Base-by-base conservation (phyloP, 2,329 filamentous ascomycete genomes). In the Stylonectria norvegica region DNA sequence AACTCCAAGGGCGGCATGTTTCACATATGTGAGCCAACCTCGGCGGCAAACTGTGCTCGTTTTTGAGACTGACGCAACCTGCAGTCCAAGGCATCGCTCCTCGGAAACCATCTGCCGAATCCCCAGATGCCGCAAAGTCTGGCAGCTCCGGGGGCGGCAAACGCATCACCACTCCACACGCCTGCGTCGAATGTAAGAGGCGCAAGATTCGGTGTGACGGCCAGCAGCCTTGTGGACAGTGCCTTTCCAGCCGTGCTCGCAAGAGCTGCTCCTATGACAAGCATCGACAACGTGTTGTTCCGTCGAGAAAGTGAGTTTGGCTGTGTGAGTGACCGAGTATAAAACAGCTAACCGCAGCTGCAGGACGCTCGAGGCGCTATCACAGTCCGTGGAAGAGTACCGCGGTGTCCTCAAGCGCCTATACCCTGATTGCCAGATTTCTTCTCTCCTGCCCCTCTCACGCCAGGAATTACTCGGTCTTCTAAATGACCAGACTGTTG, bases 151-250 rank as follows among this genome's bases (percentile, higher is more conserved):
- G 54, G 16, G 59, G 63, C 7, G 61, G 66, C 34, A 74, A 76
- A 61, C 69, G 75, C 49, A 74, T 76, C 53, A 77, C 74, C 23
- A 78, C 73, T 42, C 71, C 73, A 18, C 74, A 85, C 56, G 85
- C 85, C 25, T 89, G 85, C 61, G 81, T 85, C 34, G 84, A 86
- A 55, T 89, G 86, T 67, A 83, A 89, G 58, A 76, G 86, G 52
- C 78, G 86, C 47, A 93, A 91, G 65, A 91, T 91, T 41, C 83
- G 87, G 48, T 93, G 87, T 59, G 86, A 90, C 67, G 87, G 87
- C 39, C 78, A 83, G 50, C 83, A 88, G 57, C 87, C 87, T 9
- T 93, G 87, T 59, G 85, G 86, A 25, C 86, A 89, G 60, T 93
- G 87, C 60, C 76, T 86, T 42, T 89, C 86, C 62, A 90, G 88